Evolutionary conservation across 177 flowering plant genomes (phyloP), one percentile per base, ranked within the genome.

Genomic region (Vitis hybrid): DNA sequence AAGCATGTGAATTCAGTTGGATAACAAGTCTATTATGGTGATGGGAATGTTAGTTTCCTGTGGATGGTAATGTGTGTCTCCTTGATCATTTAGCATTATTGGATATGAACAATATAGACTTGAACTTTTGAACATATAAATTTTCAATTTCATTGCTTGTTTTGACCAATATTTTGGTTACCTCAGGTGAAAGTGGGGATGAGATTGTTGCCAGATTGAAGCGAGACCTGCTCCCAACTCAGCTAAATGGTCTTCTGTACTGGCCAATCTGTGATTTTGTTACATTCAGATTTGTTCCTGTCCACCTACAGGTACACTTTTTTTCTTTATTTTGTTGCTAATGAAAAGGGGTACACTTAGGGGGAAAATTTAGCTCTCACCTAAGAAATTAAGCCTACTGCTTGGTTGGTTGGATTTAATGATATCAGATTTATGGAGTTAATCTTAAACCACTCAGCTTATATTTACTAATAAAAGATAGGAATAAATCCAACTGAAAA

Each of bases 211-310:
- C 84, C 7, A 85, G 90, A 74, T 72, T 86, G 83, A 86, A 81
- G 75, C 70, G 92, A 6, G 90, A 88, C 68, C 67, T 88, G 67
- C 72, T 85, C 15, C 90, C 90, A 4, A 86, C 92, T 49, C 55
- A 86, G 71, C 22, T 61, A 19, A 85, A 67, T 68, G 89, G 89
- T 64, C 76, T 80, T 45, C 10, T 80, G 52, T 89, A 69, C 66
- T 85, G 90, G 93, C 88, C 90, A 2, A 3, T 76, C 12, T 89
- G 90, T 72, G 90, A 88, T 77, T 88, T 85, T 67, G 52, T 85
- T 14, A 88, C 84, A 1, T 85, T 64, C 76, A 86, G 76, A 60
- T 77, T 79, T 56, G 51, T 80, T 51, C 90, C 88, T 7, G 86
- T 84, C 58, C 83, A 80, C 60, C 71, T 83, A 19, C 87, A 83